Evolutionary conservation across 2,329 filamentous ascomycete genomes (phyloP), one percentile per base, ranked within the genome.

Genomic region (Paecilomyces sp.): DNA sequence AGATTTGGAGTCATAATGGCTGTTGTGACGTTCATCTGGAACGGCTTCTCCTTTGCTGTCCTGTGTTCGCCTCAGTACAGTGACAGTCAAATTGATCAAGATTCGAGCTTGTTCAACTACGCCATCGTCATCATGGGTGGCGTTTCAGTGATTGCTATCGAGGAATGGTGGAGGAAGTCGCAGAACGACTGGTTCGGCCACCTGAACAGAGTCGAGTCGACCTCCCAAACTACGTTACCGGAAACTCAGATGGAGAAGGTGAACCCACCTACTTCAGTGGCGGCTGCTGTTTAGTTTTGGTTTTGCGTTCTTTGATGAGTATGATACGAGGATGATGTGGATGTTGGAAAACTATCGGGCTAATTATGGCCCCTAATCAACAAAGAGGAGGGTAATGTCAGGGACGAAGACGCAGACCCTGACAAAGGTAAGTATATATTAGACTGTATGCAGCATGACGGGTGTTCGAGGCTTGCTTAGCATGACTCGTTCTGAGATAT

Each of bases 111-210:
- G 33, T 68, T 68, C 63, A 68, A 68, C 36, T 68, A 73, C 61
- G 76, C 77, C 0, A 78, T 78, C 0, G 73, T 79, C 18, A 79
- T 79, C 30, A 79, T 79, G 76, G 76, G 63, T 1, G 70, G 70
- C 3, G 70, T 78, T 12, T 80, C 76, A 0, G 67, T 77, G 6
- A 72, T 76, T 25, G 74, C 73, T 0, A n/a, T 75, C 8, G n/a
- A 74, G 3, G 71, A 72, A 3, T 75, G 72, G 72, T 76, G 71
- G 70, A 51, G 74, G 5, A 68, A 71, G 24, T 72, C 74, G 2
- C 61, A 66, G 2, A 68, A 71, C 0, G 58, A 61, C 2, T 76
- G 73, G 72, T 59, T 76, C 56, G 25, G 50, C n/a, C 51, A 57
- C 36, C 47, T 57, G 25, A 53, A 54, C 22, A 41, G 31, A 7